Evolutionary conservation across 371 early-diverging fungal species (phyloP), one percentile per base, ranked within the genome.

Genomic region (Mucor ambiguus): DNA sequence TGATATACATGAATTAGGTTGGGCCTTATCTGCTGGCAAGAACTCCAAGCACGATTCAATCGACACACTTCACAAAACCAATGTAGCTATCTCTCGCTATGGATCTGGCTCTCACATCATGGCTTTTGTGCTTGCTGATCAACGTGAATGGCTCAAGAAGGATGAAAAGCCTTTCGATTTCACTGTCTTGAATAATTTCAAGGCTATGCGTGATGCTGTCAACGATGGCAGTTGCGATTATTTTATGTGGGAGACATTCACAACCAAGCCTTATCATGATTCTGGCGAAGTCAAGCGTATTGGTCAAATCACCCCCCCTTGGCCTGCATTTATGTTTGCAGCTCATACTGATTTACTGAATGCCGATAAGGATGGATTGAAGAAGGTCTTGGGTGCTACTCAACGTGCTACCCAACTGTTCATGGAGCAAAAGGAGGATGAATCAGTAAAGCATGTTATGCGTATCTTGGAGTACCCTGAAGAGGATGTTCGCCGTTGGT

Each of bases 101-200:
- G 95, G 95, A 26, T 90, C 91, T 33, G 95, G 95, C 30, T 90
- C 90, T 44, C 93, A 95, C 60, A 90, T 95, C 46, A 93, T 95
- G 81, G 92, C 94, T 12, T 89, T 83, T 66, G 92, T 92, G 16
- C 69, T 93, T 29, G 89, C 92, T 14, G 87, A 90, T 44, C 80
- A 85, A 68, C 87, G 85, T 46, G 89, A 90, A 5, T 92, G 93
- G 93, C 70, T 88, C 30, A 60, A 65, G 20, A 58, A 61, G 18
- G 58, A 71, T 3, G 61, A 68, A 6, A 60, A 68, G 1, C 66
- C 84, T 61, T 64, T 92, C 85, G 54, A 76, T 22, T 93, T 93
- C 64, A 78, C 79, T 4, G 87, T 88, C 1, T 76, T 90, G 30
- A 83, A 90, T 64, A 88, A 93, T 68, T 87, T 95, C 52, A 69